A percentile compares a stretch with the other conserved stretches of the same genome.
Evolutionary conservation across 139 green algal genomes (phyloP).

Genomic region (Auxenochlorella pyrenoidosa): DNA sequence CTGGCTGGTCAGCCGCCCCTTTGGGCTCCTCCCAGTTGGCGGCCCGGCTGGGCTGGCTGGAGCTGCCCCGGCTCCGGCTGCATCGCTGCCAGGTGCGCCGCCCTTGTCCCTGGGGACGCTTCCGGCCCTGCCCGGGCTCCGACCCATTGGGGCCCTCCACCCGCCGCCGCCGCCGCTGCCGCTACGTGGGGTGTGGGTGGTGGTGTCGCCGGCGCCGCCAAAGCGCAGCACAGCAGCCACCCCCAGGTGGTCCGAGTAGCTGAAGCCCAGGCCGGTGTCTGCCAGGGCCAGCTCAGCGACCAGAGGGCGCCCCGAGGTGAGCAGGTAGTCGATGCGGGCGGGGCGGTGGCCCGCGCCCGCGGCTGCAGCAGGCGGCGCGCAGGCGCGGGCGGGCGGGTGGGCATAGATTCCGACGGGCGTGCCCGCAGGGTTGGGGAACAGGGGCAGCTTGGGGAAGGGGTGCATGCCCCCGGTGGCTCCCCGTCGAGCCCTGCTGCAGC

Average conservation of each 20-base stretch:
- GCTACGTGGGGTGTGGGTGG: background rate
- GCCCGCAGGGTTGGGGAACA: background rate
- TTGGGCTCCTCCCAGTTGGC: too few species aligned
- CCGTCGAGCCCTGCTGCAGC: too few species aligned
- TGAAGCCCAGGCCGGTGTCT: background rate
- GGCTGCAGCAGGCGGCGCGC: background rate
- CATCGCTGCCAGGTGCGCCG: too few species aligned
- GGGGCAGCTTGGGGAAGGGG: background rate
- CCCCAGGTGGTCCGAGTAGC: slow-evolving; percentile 57
- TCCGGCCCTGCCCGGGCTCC: too few species aligned
- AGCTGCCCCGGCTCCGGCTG: background rate
- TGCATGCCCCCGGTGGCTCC: background rate
- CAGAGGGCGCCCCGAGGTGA: slow-evolving; percentile 5
- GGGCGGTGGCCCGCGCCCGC: slow-evolving; percentile 37
- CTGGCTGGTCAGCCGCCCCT: too few species aligned
- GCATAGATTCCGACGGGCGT: too few species aligned
- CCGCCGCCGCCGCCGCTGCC: background rate
- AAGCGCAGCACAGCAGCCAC: slow-evolving; percentile 32
- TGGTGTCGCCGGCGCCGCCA: background rate
- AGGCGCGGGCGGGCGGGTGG: too few species aligned
- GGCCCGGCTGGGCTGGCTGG: too few species aligned
- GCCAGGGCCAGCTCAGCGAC: slow-evolving; percentile 32
- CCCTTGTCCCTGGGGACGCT: too few species aligned
- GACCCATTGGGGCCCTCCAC: too few species aligned
- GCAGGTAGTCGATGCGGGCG: slow-evolving; percentile 57